Conservation (phyloP, 331 rosid species). For the Quercus lobata region DNA sequence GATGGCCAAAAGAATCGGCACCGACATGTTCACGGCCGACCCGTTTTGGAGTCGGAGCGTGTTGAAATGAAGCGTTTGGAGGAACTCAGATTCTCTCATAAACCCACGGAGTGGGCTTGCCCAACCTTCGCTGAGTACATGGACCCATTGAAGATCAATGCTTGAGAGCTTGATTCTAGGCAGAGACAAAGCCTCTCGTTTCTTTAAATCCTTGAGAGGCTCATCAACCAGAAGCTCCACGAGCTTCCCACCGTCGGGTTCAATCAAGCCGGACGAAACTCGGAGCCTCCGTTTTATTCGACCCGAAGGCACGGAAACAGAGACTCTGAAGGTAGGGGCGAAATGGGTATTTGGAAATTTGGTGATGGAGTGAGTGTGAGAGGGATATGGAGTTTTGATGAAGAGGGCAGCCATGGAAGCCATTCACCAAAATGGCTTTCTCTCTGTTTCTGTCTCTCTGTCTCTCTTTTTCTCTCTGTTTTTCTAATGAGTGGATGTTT, state of each 20-base stretch:
- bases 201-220: constrained; percentile 43
- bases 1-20: constrained; percentile 86
- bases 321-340: constrained; percentile 29
- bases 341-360: constrained; percentile 44
- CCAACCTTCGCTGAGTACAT: constrained; percentile 97
- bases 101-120: constrained; percentile 87
- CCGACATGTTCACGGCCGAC: constrained; percentile 86
- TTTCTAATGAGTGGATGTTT: not conserved
- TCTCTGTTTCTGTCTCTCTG: no score
- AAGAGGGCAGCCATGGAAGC: constrained; percentile 84
- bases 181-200: constrained; percentile 54
- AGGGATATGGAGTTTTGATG: constrained; percentile 37
- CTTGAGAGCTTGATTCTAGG: constrained; percentile 66
- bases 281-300: constrained; percentile 28
- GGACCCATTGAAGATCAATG: constrained; percentile 84
- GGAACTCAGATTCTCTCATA: constrained; percentile 98
- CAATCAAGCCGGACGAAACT: constrained; percentile 66
- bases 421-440: constrained; percentile 44
- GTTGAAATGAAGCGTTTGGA: constrained; percentile 99
- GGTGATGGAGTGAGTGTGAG: constrained; percentile 26
- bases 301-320: constrained; percentile 7
- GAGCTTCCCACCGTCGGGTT: constrained; percentile 91
- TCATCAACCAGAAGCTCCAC: constrained; percentile 73
- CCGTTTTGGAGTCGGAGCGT: constrained; percentile 77
- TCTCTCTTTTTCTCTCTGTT: no score